Conservation (phyloP, 2,329 filamentous ascomycete genomes). For the Pseudogymnoascus sp. region DNA sequence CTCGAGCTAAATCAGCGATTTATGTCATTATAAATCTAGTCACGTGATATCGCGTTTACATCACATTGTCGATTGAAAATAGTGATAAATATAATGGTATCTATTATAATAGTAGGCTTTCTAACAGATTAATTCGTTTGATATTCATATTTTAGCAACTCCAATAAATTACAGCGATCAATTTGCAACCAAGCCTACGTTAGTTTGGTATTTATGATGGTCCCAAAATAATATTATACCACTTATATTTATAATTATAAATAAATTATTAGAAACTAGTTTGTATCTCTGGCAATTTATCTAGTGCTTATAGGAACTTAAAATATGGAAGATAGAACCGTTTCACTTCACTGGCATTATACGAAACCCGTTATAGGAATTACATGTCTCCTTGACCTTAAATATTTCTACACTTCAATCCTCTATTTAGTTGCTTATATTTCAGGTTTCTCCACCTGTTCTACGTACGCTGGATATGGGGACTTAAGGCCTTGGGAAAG, state of each 20-base stretch:
- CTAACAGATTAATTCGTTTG: not conserved
- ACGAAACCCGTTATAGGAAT: too few relatives aligned
- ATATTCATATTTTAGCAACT: not conserved
- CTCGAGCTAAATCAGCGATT: not conserved
- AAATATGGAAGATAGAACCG: too few relatives aligned
- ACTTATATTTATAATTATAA: not conserved
- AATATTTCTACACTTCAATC: too few relatives aligned
- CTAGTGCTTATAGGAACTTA: too few relatives aligned
- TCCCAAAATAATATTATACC: not conserved
- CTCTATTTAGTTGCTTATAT: too few relatives aligned
- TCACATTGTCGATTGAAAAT: not conserved
- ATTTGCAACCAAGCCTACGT: too few relatives aligned
- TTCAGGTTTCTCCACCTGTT: too few relatives aligned
- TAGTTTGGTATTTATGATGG: not conserved
- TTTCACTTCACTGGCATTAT: too few relatives aligned
- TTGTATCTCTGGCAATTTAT: too few relatives aligned
- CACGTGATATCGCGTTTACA: not conserved
- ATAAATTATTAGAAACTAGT: too few relatives aligned
- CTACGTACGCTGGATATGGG: not conserved
- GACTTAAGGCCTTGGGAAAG: not conserved
- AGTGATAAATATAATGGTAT: not conserved
- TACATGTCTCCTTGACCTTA: too few relatives aligned
- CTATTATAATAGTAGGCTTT: not conserved
- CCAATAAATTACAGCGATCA: too few relatives aligned
- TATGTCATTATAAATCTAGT: slow-evolving; percentile 4